Base-by-base conservation (phyloP, 352 stramenopile genomes). In the Elongisporangium prolatum region DNA sequence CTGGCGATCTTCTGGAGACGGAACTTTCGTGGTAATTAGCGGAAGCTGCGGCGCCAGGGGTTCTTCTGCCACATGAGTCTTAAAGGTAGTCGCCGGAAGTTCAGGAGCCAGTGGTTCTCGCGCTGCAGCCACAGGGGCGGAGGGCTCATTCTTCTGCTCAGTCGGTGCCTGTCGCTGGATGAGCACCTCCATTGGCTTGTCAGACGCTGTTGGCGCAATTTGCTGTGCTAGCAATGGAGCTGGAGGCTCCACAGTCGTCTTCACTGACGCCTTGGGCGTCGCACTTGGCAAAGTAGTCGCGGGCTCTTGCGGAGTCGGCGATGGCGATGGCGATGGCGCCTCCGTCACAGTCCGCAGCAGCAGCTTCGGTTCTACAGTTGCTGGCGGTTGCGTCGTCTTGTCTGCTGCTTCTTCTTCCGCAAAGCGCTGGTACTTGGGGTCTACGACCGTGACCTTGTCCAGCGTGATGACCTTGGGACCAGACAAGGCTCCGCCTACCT, bases 401-500 rank as follows among this genome's bases (percentile, higher is more conserved):
- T 57, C 60, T 9, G 60, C 57, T 14, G 71, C 60, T 16, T 48
- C 59, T n/a, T 63, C 53, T 25, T 54, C 34, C 4, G 57, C 47
- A 22, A 63, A 20, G 0, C 54, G 50, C 47, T 63, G 57, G 44
- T 40, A 9, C 28, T 40, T 40, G 4, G 28, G 28, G 14, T 9
- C 28, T 9, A 40, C 28, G 8, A 40, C 28, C 28, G 56, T 71
- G 20, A 60, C 56, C 25, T 71, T 67, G 28, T 65, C 60, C 48
- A 75, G 57, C 47, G 71, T 72, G 47, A 57, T 75, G 57, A 75
- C 48, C 60, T 71, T 64, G 57, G 52, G 2, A 57, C 58, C 0
- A 49, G 63, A 18, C 59, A 59, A 14, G 28, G 28, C 28, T 2
- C 28, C 28, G 28, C 28, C 28, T 8, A 40, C 28, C 8, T 13